phyloP scores from a whole-genome alignment of 441 rosid species.

The Theobroma grandiflorum region DNA sequence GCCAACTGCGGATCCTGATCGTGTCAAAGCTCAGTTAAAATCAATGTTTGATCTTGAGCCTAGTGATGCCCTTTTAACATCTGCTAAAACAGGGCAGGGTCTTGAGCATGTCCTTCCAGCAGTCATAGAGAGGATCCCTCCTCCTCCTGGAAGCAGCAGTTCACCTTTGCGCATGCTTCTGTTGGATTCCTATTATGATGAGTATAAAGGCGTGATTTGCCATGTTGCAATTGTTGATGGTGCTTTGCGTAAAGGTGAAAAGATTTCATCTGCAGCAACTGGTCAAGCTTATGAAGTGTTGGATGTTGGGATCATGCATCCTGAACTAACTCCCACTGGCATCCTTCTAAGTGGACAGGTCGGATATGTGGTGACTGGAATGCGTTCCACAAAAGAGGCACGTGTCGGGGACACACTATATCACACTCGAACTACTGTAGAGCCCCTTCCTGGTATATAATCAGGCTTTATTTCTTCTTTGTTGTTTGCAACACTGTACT shows the following conservation, averaged over 20 bases:
- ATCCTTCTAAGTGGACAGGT: slow-evolving; percentile 95
- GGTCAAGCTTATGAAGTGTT: slow-evolving; percentile 82
- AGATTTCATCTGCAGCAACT: slow-evolving; percentile 85
- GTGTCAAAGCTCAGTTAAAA: slow-evolving; percentile 90
- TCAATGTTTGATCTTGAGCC: slow-evolving; percentile 97
- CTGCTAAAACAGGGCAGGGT: slow-evolving; percentile 96
- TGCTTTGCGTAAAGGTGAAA: slow-evolving; percentile 78
- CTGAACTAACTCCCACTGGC: slow-evolving; percentile 92
- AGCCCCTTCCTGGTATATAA: slow-evolving; percentile 84
- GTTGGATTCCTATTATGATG: slow-evolving; percentile 92
- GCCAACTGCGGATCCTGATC: slow-evolving; percentile 98
- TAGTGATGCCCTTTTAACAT: slow-evolving; percentile 77
- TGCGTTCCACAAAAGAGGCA: slow-evolving; percentile 98
- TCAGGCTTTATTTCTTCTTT: slow-evolving; percentile 6
- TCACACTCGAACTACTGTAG: slow-evolving; percentile 63
- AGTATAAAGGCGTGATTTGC: slow-evolving; percentile 93
- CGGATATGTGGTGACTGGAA: slow-evolving; percentile 94
- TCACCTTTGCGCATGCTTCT: slow-evolving; percentile 91
- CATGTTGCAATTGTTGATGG: slow-evolving; percentile 97
- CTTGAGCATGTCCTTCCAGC: slow-evolving; percentile 95
- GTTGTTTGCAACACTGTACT: neutral
- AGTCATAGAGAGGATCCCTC: slow-evolving; percentile 84
- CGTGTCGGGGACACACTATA: slow-evolving; percentile 90
- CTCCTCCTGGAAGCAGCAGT: slow-evolving; percentile 75
- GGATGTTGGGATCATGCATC: slow-evolving; percentile 96